phyloP scores from a whole-genome alignment of 306 rosid genomes.

The Medicago lupulina region DNA sequence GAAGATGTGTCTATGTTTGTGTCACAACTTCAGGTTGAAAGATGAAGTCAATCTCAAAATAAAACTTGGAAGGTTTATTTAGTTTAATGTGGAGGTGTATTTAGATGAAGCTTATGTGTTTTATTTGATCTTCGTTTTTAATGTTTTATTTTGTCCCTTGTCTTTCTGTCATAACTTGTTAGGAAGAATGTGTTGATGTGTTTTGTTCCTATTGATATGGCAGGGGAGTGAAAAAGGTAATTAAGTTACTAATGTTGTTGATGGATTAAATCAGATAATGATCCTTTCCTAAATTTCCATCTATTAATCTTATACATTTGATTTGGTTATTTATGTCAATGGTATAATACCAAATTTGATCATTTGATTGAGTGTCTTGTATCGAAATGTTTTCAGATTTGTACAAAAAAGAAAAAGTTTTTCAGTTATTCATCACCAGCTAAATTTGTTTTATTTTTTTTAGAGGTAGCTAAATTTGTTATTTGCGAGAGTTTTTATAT shows the following conservation, averaged over 20 bases:
- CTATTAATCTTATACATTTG: background rate
- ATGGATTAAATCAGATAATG: constrained; percentile 14
- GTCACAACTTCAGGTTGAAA: background rate
- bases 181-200: constrained; percentile 38
- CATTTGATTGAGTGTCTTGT: background rate
- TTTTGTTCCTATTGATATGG: constrained; percentile 5
- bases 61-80: constrained; percentile 19
- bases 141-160: background rate
- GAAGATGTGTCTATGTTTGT: background rate
- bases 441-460: no score
- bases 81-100: constrained; percentile 7
- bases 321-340: constrained; percentile 13
- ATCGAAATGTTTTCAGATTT: background rate
- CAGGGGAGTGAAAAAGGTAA: constrained; percentile 25
- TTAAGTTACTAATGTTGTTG: constrained; percentile 25
- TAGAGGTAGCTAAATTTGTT: no score
- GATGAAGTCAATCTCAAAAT: constrained; percentile 15
- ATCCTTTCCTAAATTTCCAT: background rate
- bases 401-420: no score
- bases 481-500: no score
- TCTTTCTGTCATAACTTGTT: constrained; percentile 27
- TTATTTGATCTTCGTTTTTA: constrained; percentile 32
- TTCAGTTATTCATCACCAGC: background rate
- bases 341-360: background rate
- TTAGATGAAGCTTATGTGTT: constrained; percentile 4